These are phyloP conservation scores for Pseudohalonectria lignicola DNA, from an alignment of 2,329 filamentous ascomycete species.

Conservation along the genomic window DNA sequence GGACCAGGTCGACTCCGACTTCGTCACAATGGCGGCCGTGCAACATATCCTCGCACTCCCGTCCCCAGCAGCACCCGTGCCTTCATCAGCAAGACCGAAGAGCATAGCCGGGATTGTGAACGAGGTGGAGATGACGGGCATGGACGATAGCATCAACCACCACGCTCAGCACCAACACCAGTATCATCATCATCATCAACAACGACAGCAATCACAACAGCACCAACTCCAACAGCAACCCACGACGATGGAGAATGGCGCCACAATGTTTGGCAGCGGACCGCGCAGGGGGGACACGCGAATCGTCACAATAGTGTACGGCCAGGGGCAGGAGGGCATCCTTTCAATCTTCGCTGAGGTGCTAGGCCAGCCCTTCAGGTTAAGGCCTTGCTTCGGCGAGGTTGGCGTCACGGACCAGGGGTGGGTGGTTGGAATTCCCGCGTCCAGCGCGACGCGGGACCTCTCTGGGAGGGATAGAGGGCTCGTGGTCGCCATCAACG, in stretches of 20 bases:
- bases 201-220: too few species aligned
- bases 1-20: too few species aligned
- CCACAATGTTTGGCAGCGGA: slow-evolving; percentile 31
- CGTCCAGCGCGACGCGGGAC: slow-evolving; percentile 43
- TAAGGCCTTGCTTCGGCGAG: slow-evolving; percentile 43
- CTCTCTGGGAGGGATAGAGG: slow-evolving; percentile 46
- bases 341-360: slow-evolving; percentile 69
- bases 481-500: slow-evolving; percentile 60
- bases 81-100: slow-evolving; percentile 12
- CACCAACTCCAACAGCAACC: too few species aligned
- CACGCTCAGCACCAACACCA: too few species aligned
- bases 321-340: slow-evolving; percentile 61
- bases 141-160: too few species aligned
- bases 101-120: slow-evolving; percentile 11
- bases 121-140: slow-evolving; percentile 24
- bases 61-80: slow-evolving; percentile 11
- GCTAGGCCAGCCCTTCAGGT: slow-evolving; percentile 59
- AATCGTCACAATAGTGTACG: slow-evolving; percentile 57
- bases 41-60: slow-evolving; percentile 11
- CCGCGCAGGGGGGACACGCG: slow-evolving; percentile 43
- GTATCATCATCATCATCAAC: slow-evolving; percentile 19
- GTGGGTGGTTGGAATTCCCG: slow-evolving; percentile 57
- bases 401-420: slow-evolving; percentile 44
- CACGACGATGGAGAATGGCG: slow-evolving; percentile 20
- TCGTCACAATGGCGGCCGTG: slow-evolving; percentile 11